A percentile compares a stretch with the other conserved stretches of the same genome.
These are phyloP conservation scores for Agaricus blazei DNA, from an alignment of 768 basidiomycete species.

Conservation along the genomic window DNA sequence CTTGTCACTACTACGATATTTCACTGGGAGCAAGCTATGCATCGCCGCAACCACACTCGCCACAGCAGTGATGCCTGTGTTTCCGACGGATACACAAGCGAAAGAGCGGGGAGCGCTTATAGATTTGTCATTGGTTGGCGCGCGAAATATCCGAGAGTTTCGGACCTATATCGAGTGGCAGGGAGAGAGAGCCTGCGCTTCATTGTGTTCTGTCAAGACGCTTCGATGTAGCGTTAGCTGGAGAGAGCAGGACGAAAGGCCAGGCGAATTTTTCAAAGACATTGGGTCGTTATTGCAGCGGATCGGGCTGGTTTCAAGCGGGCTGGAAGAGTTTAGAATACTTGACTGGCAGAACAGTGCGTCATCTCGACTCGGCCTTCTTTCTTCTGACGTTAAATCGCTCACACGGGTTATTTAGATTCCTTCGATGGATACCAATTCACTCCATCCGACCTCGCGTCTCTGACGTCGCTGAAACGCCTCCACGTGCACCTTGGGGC, in stretches of 20 bases:
- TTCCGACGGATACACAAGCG: neutral
- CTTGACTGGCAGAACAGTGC: conserved; percentile 5
- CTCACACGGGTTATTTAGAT: neutral
- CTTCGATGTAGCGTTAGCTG: conserved; percentile 5
- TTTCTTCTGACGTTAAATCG: neutral
- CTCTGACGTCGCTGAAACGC: conserved; percentile 2
- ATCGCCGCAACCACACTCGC: conserved; percentile 1
- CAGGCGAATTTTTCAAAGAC: conserved; percentile 45
- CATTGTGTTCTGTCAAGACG: conserved; percentile 1
- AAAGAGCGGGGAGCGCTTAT: neutral
- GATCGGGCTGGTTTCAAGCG: neutral
- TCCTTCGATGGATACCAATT: conserved; percentile 4
- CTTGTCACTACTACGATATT: conserved; percentile 1
- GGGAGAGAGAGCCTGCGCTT: neutral
- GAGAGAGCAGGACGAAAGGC: neutral
- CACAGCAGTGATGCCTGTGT: conserved; percentile 3
- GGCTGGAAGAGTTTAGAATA: conserved; percentile 1
- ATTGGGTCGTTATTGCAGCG: conserved; percentile 38
- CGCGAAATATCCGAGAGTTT: conserved; percentile 6
- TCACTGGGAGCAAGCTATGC: neutral
- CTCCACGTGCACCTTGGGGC: conserved; percentile 3
- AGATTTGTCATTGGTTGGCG: neutral
- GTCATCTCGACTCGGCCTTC: neutral
- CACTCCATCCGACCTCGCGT: conserved; percentile 1
- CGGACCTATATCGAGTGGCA: conserved; percentile 7